phyloP scores from a whole-genome alignment of 345 rosid genomes.

The Atalantia buxifolia region DNA sequence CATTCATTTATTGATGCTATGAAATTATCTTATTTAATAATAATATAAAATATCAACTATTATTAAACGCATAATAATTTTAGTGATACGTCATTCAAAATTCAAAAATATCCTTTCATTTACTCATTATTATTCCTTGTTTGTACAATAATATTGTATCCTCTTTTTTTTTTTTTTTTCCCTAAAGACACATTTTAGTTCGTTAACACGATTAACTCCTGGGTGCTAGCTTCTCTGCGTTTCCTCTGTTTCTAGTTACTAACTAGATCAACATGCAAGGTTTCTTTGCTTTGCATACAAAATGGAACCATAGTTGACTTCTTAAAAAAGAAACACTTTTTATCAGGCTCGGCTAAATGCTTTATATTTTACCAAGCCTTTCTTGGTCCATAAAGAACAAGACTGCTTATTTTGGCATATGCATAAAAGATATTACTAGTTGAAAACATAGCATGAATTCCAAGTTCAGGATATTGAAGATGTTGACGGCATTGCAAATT shows the following conservation, averaged over 20 bases:
- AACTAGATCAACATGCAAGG: neutral
- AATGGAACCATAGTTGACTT: neutral
- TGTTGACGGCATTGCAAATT: neutral
- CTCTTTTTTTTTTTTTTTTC: too few relatives aligned
- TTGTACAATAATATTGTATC: too few relatives aligned
- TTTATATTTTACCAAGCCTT: neutral
- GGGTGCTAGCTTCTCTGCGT: neutral
- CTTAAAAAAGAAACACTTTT: neutral
- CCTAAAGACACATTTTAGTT: neutral
- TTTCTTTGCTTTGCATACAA: neutral
- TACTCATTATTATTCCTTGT: too few relatives aligned
- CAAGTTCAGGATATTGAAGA: neutral
- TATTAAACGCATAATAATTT: too few relatives aligned
- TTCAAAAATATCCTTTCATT: too few relatives aligned
- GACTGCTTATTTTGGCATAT: neutral
- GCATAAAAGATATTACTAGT: neutral
- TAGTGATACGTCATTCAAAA: too few relatives aligned
- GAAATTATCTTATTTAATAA: too few relatives aligned
- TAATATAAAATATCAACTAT: too few relatives aligned
- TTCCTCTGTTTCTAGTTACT: neutral
- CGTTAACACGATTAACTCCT: neutral
- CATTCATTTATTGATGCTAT: too few relatives aligned
- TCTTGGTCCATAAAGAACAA: neutral
- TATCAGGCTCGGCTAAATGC: neutral
- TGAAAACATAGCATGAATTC: neutral